Conservation (phyloP, 352 stramenopile genomes). For the Phytophthora idaei region DNA sequence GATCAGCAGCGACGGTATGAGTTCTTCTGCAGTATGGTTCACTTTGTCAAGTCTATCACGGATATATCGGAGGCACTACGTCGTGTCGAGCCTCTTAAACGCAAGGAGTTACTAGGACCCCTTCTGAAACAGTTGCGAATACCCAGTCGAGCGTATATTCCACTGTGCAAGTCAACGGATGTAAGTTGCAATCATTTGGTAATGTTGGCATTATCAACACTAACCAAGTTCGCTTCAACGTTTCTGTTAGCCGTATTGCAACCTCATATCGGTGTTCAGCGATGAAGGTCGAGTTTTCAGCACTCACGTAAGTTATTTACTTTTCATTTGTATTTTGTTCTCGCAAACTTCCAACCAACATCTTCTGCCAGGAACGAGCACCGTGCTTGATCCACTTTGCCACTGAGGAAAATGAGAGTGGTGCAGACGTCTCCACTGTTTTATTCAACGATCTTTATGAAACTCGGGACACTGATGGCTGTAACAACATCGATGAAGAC, state of each 20-base stretch:
- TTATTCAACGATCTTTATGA: conserved; percentile 73
- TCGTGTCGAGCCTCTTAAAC: conserved; percentile 65
- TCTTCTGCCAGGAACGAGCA: conserved; percentile 57
- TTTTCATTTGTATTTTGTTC: background rate
- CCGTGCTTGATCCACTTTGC: conserved; percentile 80
- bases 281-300: conserved; percentile 81
- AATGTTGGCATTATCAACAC: background rate
- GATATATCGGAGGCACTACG: conserved; percentile 79
- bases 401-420: conserved; percentile 50
- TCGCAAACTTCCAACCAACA: background rate
- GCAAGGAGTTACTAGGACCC: conserved; percentile 58
- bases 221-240: background rate
- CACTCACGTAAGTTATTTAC: conserved; percentile 54
- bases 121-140: conserved; percentile 60
- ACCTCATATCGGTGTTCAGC: conserved; percentile 58
- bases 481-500: conserved; percentile 22
- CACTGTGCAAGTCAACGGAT: conserved; percentile 83
- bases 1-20: conserved; percentile 59
- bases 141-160: conserved; percentile 70
- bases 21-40: conserved; percentile 84
- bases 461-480: conserved; percentile 23
- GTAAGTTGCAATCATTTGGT: conserved; percentile 30
- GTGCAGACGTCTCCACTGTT: conserved; percentile 64
- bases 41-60: conserved; percentile 84
- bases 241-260: conserved; percentile 56